Conservation (phyloP, 441 rosid genomes). For the Metrosideros polymorpha region DNA sequence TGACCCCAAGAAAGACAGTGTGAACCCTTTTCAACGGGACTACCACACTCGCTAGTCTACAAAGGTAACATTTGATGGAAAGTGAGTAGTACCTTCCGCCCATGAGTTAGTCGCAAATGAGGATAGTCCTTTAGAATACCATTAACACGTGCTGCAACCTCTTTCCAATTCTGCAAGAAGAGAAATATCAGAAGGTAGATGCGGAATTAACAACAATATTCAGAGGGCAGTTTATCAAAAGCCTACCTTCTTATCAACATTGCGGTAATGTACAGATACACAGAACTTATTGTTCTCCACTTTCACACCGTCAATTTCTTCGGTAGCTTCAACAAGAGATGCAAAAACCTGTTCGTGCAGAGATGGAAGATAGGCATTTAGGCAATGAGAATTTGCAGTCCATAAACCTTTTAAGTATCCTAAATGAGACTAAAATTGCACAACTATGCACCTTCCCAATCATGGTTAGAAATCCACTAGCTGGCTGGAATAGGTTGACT, state of each 20-base stretch:
- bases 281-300: slow-evolving; percentile 94
- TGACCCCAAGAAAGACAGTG: not conserved
- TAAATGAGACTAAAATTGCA: not conserved
- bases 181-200: not conserved
- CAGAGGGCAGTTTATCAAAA: not conserved
- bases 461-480: slow-evolving; percentile 79
- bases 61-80: not conserved
- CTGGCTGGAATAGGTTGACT: slow-evolving; percentile 87
- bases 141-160: slow-evolving; percentile 51
- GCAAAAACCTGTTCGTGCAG: slow-evolving; percentile 39
- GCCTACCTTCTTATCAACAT: slow-evolving; percentile 68
- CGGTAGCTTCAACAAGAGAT: slow-evolving; percentile 54
- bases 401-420: not conserved
- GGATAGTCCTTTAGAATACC: slow-evolving; percentile 56
- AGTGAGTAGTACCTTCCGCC: slow-evolving; percentile 70
- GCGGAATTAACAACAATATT: not conserved
- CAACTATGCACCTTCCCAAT: slow-evolving; percentile 50
- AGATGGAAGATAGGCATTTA: not conserved
- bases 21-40: not conserved
- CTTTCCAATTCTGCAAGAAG: slow-evolving; percentile 52
- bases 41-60: not conserved
- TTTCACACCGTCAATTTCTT: slow-evolving; percentile 59
- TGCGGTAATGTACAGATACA: slow-evolving; percentile 90
- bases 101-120: slow-evolving; percentile 66
- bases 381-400: not conserved